phyloP scores from a whole-genome alignment of 2,329 filamentous ascomycete species.

The Diaporthe australafricana region DNA sequence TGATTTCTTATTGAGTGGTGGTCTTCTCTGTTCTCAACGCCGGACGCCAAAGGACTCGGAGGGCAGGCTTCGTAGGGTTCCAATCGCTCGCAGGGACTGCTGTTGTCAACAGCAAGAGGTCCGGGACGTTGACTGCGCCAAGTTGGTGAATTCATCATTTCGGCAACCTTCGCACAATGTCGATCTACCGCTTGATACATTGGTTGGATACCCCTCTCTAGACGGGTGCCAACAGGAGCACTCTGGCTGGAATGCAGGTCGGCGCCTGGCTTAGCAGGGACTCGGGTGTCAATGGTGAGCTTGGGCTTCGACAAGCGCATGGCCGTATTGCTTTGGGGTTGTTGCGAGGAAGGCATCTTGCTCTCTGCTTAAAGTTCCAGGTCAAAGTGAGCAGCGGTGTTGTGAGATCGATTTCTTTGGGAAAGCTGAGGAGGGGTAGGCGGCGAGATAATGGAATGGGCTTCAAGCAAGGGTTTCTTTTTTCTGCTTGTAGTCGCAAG shows the following conservation, averaged over 20 bases:
- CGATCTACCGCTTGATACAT: constrained; percentile 29
- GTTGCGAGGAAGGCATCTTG: constrained; percentile 12
- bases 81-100: background rate
- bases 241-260: constrained; percentile 14
- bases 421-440: background rate
- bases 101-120: background rate
- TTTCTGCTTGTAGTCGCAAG: background rate
- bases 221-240: constrained; percentile 34
- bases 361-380: background rate
- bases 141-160: constrained; percentile 35
- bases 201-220: constrained; percentile 21
- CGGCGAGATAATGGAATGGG: background rate
- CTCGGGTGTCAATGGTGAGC: constrained; percentile 33
- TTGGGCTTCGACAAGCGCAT: background rate
- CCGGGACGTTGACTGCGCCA: constrained; percentile 33
- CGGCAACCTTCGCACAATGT: constrained; percentile 32
- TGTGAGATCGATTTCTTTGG: background rate
- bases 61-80: background rate
- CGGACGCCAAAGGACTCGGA: background rate
- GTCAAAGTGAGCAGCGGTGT: too few relatives aligned
- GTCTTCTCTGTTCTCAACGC: background rate
- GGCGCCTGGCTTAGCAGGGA: background rate
- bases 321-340: background rate
- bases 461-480: background rate
- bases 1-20: background rate